A percentile compares a stretch with the other conserved stretches of the same genome.
phyloP scores from a whole-genome alignment of 129 eudicot genomes.

The Solidago caesia region DNA sequence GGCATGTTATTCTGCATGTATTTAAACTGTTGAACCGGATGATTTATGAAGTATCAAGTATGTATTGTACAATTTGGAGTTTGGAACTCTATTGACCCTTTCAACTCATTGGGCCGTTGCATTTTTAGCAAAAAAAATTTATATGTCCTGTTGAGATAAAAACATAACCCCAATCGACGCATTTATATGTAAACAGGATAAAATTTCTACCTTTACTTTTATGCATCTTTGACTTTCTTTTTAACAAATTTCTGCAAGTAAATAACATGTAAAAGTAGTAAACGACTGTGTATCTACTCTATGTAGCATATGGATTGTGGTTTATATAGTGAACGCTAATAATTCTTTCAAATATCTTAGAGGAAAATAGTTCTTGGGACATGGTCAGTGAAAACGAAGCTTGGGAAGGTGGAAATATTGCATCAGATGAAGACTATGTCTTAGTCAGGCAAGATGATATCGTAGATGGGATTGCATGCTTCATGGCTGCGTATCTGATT shows the following conservation, averaged over 20 bases:
- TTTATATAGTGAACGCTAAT: constrained; percentile 19
- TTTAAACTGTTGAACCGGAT: not conserved
- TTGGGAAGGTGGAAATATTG: constrained; percentile 70
- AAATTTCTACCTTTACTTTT: not conserved
- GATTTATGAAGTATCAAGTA: not conserved
- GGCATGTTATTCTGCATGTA: not conserved
- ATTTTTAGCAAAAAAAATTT: not conserved
- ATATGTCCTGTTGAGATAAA: not conserved
- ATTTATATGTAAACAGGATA: not conserved
- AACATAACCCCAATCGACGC: not conserved
- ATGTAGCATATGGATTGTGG: constrained; percentile 5
- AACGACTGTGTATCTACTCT: not conserved
- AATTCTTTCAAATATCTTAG: constrained; percentile 37
- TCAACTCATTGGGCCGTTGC: not conserved
- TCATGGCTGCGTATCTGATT: constrained; percentile 89
- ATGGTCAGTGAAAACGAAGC: constrained; percentile 78
- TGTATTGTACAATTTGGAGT: not conserved
- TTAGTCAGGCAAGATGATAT: constrained; percentile 95
- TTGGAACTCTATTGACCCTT: not conserved
- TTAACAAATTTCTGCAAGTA: not conserved
- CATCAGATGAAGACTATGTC: constrained; percentile 77
- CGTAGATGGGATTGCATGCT: constrained; percentile 93
- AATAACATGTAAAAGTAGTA: constrained; percentile 12
- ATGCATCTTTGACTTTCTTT: not conserved
- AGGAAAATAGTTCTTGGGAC: constrained; percentile 96